phyloP scores from a whole-genome alignment of 2,329 filamentous ascomycete genomes.

The Lachnellula suecica region DNA sequence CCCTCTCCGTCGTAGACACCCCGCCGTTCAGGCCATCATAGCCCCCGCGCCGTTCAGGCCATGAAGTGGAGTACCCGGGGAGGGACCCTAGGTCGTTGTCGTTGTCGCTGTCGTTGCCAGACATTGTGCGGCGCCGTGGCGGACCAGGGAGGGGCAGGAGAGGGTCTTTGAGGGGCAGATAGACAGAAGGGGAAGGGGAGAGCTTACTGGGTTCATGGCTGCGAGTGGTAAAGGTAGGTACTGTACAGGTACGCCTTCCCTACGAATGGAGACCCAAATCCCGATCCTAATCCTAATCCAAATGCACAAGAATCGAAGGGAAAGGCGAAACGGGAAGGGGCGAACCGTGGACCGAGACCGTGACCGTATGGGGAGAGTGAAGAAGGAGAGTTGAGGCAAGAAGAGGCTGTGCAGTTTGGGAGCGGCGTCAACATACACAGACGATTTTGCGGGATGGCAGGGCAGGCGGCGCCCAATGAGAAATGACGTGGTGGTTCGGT shows the following conservation, averaged over 20 bases:
- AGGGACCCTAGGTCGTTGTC: not conserved
- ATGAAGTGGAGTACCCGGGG: no score
- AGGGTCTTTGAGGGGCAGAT: not conserved
- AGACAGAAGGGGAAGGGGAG: not conserved
- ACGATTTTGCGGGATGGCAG: constrained; percentile 4
- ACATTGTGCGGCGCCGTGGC: not conserved
- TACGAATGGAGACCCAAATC: constrained; percentile 8
- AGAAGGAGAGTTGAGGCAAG: not conserved
- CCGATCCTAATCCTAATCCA: constrained; percentile 1
- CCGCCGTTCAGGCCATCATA: no score
- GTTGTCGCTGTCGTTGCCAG: not conserved
- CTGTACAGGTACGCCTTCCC: constrained; percentile 24
- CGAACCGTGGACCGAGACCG: no score
- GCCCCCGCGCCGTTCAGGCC: no score
- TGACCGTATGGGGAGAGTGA: no score
- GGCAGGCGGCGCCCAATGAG: no score
- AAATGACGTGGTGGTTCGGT: not conserved
- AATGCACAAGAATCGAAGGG: constrained; percentile 10
- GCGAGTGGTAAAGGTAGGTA: no score
- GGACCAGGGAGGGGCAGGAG: not conserved
- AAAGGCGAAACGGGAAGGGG: not conserved
- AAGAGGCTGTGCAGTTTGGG: constrained; percentile 10
- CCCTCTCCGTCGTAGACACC: no score
- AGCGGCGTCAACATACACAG: not conserved
- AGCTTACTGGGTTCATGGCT: constrained; percentile 27